phyloP scores from a whole-genome alignment of 441 rosid genomes.

The Rhodomyrtus psidioides region DNA sequence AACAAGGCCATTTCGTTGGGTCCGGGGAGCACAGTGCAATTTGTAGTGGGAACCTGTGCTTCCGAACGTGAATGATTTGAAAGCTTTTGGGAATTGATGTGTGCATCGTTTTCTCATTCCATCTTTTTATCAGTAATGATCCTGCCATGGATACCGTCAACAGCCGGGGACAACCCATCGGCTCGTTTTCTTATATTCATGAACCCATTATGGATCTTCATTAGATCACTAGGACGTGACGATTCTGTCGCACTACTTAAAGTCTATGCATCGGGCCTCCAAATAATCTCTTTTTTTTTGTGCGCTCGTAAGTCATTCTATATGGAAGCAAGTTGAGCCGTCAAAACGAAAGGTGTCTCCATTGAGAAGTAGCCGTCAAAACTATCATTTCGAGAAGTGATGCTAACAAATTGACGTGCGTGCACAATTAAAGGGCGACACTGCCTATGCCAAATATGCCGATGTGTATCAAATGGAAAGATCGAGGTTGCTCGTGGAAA shows the following conservation, averaged over 20 bases:
- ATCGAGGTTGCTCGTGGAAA: no score
- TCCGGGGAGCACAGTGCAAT: slow-evolving; percentile 1
- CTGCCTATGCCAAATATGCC: no score
- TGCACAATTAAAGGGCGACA: no score
- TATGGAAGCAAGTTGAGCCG: neutral
- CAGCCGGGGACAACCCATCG: neutral
- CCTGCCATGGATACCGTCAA: neutral
- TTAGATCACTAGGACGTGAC: no score
- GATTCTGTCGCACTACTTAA: neutral
- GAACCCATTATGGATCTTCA: neutral
- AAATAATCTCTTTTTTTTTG: neutral
- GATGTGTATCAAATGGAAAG: no score
- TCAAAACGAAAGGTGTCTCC: neutral
- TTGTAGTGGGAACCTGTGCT: neutral
- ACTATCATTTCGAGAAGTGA: no score
- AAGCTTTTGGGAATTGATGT: neutral
- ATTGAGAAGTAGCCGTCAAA: neutral
- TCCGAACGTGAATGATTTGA: neutral
- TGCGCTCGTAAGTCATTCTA: neutral
- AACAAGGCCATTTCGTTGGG: slow-evolving; percentile 1
- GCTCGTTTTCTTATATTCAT: neutral
- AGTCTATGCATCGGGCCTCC: neutral
- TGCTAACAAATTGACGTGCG: no score
- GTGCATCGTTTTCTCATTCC: neutral
- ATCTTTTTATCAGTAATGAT: neutral